Base-by-base conservation (phyloP, 495 filamentous ascomycete species). In the Penicillium malachiteum region DNA sequence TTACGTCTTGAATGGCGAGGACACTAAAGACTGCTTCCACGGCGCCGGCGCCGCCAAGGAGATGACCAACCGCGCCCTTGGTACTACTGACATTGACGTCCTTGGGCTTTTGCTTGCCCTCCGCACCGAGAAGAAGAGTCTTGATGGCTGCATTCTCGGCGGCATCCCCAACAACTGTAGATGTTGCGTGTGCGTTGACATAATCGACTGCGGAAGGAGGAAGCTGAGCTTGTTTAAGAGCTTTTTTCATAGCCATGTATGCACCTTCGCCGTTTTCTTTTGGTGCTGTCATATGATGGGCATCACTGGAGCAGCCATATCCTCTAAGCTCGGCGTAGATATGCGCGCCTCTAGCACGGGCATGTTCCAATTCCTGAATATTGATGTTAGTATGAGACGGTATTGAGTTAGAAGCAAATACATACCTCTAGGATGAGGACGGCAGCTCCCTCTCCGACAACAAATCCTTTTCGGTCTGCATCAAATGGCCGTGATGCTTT, bases 131-230 rank as follows among this genome's bases (percentile, higher is more conserved):
- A 68, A 97, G 85, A 55, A 98, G 69, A 0, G 79, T 64, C 54
- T 87, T 86, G 65, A 97, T 95, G 0, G 94, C 94, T 7, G 75
- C 71, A 53, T 92, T 95, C 70, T 98, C 94, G 0, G 93, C 94
- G 2, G 81, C 80, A 72, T 98, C 94, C 0, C 94, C 94, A 4
- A 96, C 78, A 9, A 76, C 59, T 1, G 94, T 98, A 7, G 87
- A 89, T 0, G 94, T 97, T 4, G 92, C 94, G 70, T 98, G 94
- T 2, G 94, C 94, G 66, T 97, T 98, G 64, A 98, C 81, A 68
- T 98, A 98, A 64, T 92, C 91, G 0, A 98, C 87, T 32, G 82
- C 72, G 1, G 60, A 65, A 7, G 94, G 92, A 55, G 73, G 75
- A 2, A 95, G 55, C 5, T 76, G 71, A 1, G 92, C 92, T 68